Conservation (phyloP, 768 basidiomycete species). For the Rhizopogon sp. region DNA sequence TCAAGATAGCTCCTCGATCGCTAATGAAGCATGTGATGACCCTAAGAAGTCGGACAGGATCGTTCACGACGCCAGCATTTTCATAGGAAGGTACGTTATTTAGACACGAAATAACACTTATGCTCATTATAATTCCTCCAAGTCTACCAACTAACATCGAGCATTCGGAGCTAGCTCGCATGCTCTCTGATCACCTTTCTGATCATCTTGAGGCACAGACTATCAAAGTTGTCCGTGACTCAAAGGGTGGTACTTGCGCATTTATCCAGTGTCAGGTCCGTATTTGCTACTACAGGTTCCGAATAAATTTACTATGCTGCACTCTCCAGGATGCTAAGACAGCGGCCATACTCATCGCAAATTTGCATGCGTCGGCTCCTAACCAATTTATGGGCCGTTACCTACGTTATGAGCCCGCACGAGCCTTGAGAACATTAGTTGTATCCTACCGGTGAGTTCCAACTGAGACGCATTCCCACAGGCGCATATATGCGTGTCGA, state of each 20-base stretch:
- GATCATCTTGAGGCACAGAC: conserved; percentile 60
- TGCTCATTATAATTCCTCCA: conserved; percentile 8
- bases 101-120: neutral
- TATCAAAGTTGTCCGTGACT: conserved; percentile 69
- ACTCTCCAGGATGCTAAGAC: conserved; percentile 46
- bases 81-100: conserved; percentile 70
- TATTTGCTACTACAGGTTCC: neutral
- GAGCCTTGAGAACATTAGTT: conserved; percentile 68
- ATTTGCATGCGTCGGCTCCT: conserved; percentile 48
- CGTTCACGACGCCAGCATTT: conserved; percentile 75
- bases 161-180: conserved; percentile 51
- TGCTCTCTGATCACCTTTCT: conserved; percentile 64
- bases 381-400: conserved; percentile 67
- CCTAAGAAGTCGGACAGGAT: conserved; percentile 39
- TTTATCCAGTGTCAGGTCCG: conserved; percentile 82
- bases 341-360: conserved; percentile 55
- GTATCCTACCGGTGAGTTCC: conserved; percentile 64
- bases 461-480: neutral
- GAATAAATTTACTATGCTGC: neutral
- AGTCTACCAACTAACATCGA: conserved; percentile 72
- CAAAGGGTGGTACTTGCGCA: conserved; percentile 74
- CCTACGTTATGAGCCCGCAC: conserved; percentile 74
- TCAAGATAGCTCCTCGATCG: conserved; percentile 6
- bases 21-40: conserved; percentile 9
- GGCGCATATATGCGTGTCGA: neutral